Evolutionary conservation across 495 filamentous ascomycete species (phyloP), one percentile per base, ranked within the genome.

Genomic region (Aspergillus funiculosus): DNA sequence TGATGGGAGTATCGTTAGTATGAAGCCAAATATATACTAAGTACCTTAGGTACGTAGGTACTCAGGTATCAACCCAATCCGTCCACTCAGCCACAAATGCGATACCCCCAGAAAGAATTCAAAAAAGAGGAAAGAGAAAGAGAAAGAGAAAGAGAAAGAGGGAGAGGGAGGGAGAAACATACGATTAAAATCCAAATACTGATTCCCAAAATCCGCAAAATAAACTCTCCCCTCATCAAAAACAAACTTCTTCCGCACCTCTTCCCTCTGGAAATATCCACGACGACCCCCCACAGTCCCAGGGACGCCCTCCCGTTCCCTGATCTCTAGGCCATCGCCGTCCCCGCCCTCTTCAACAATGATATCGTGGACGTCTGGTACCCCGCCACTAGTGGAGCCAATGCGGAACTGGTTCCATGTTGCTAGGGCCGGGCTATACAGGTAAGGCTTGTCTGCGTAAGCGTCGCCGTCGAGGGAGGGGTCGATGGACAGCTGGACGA

Each of bases 151-250:
- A 30, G n/a, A 32, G 24, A 34, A 39, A 25, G 28, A 11, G 31
- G 14, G 29, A 20, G 17, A 31, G 4, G n/a, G 6, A 38, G 13
- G 17, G 19, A 27, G 15, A 36, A 32, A 64, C 66, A 39, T 48
- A 82, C 80, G 74, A 58, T 79, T 81, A 56, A 96, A 94, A 60
- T 89, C 85, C 30, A 98, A 59, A 69, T 90, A 95, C n/a, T 82
- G 80, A 58, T 95, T 96, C 54, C 81, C 92, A 64, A 98, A 96
- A 63, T 96, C 91, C 31, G 78, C 75, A 20, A 71, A 64, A 61
- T 94, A 95, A 36, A 74, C 66, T 50, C 79, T 65, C 1, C 77
- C 81, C 28, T 58, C 58, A 46, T 82, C 78, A 64, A 82, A 83
- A 1, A 58, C 67, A 57, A 80, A 82, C 3, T 53, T 56, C 51